phyloP scores from a whole-genome alignment of 192 early-diverging fungal genomes.

The Coemansia sp. region DNA sequence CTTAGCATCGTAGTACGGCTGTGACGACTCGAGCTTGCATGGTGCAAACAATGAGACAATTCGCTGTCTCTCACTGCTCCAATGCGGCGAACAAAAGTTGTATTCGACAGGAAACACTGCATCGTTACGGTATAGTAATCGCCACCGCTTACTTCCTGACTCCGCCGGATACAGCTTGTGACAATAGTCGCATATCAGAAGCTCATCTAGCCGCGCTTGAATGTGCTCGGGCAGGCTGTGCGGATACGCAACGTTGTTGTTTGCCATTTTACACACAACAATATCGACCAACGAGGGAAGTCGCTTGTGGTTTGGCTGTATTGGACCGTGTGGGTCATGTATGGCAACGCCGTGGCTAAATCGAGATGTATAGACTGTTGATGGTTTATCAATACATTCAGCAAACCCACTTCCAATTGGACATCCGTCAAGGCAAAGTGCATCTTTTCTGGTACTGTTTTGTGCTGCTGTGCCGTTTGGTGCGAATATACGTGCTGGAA shows the following conservation, averaged over 20 bases:
- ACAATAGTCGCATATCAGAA: slow-evolving; percentile 36
- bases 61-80: slow-evolving; percentile 31
- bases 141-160: slow-evolving; percentile 24
- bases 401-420: slow-evolving; percentile 19
- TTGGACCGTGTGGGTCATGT: background rate
- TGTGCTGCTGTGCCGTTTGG: slow-evolving; percentile 25
- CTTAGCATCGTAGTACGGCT: slow-evolving; percentile 22
- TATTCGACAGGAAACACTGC: slow-evolving; percentile 30
- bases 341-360: slow-evolving; percentile 14
- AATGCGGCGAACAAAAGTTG: slow-evolving; percentile 35
- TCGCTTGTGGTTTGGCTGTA: background rate
- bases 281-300: slow-evolving; percentile 33
- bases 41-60: slow-evolving; percentile 40
- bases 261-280: slow-evolving; percentile 27
- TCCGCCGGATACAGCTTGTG: slow-evolving; percentile 33
- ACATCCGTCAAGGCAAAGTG: slow-evolving; percentile 28
- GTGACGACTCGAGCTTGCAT: slow-evolving; percentile 15
- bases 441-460: slow-evolving; percentile 12
- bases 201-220: slow-evolving; percentile 12
- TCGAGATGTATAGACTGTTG: slow-evolving; percentile 9
- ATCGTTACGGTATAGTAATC: slow-evolving; percentile 21
- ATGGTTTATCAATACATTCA: slow-evolving; percentile 9
- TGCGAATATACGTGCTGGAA: slow-evolving; percentile 37
- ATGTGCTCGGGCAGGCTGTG: slow-evolving; percentile 35
- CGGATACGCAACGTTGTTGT: slow-evolving; percentile 18